Base-by-base conservation (phyloP, 2,329 filamentous ascomycete species). In the Ceratocystis huliohia region DNA sequence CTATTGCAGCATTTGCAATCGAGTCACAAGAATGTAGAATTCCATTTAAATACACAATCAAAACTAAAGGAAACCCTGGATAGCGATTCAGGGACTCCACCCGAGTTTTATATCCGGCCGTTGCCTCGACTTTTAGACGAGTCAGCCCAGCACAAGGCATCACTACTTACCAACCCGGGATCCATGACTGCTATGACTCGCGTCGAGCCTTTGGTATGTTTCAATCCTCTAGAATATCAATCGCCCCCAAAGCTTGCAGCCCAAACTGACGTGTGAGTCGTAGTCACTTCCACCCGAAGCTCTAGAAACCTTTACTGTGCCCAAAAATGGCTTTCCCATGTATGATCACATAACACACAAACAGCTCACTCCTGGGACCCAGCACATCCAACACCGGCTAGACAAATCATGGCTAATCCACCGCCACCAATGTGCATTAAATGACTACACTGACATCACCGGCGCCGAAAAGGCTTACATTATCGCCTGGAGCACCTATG, bases 331-430 rank as follows among this genome's bases (percentile, higher is more conserved):
- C 50, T 28, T 65, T 48, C 80, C 78, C 5, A 76, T 85, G n/a
- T 85, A 79, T 68, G 81, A 85, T 70, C 78, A 81, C 1, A 76
- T 84, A 10, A 84, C 80, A 74, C 84, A 83, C 71, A 77, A 78
- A 7, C 74, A 74, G 6, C 75, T 85, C 25, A 75, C 77, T 41
- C 76, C 81, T 1, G 81, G 81, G 2, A 76, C 79, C 1, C 74
- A 77, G 28, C 74, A 84, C 28, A 73, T 74, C 25, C 68, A 68
- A 57, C 78, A 79, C 1, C 75, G 75, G 22, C 72, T 74, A 3
- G 80, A 84, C 70, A 78, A 79, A 66, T 74, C 75, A 25, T 85
- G 83, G 83, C 75, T 84, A 6, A 76, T 83, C 37, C 81, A 84
- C 69, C 84, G 84, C 73, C 82, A 85, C 68, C 78, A 80, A 6